Evolutionary conservation across 148 eudicot species (phyloP).

Genomic region (Pouteria glomerata): DNA sequence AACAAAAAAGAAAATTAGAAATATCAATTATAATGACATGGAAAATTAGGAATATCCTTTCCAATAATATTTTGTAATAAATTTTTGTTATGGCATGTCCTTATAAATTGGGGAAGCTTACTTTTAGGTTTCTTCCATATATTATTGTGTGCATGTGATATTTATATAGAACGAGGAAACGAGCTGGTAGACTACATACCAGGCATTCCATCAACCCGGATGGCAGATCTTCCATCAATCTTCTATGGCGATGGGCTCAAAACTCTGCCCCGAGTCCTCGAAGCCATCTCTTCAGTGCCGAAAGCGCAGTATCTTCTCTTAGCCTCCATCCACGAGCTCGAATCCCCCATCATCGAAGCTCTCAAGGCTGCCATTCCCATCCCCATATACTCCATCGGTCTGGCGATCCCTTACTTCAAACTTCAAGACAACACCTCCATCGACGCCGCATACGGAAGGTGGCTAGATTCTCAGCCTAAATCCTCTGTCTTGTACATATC

Average conservation of each 20-base stretch:
- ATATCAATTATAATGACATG: too few relatives aligned
- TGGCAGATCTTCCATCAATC: slow-evolving; percentile 39
- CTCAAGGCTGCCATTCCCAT: not conserved
- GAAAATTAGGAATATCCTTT: too few relatives aligned
- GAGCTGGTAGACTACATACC: slow-evolving; percentile 53
- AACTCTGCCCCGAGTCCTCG: slow-evolving; percentile 6
- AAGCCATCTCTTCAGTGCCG: slow-evolving; percentile 18
- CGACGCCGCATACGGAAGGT: slow-evolving; percentile 22
- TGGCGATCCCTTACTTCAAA: slow-evolving; percentile 34
- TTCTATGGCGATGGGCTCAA: slow-evolving; percentile 26
- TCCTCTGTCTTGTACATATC: slow-evolving; percentile 4
- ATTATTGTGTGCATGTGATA: not conserved
- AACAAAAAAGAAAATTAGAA: too few relatives aligned
- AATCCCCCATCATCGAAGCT: slow-evolving; percentile 14
- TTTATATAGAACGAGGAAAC: slow-evolving; percentile 31
- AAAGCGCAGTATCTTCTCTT: slow-evolving; percentile 37
- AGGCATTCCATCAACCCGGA: slow-evolving; percentile 42
- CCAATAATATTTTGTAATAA: too few relatives aligned
- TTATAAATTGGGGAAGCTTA: too few relatives aligned
- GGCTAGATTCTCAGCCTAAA: slow-evolving; percentile 26
- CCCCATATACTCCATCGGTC: slow-evolving; percentile 20
- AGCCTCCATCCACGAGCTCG: slow-evolving; percentile 22
- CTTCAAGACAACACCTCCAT: not conserved
- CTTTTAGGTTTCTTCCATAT: too few relatives aligned
- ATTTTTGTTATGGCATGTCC: too few relatives aligned